A percentile compares a stretch with the other conserved stretches of the same genome.
phyloP scores from a whole-genome alignment of 345 rosid genomes.

The Clausena lansium region DNA sequence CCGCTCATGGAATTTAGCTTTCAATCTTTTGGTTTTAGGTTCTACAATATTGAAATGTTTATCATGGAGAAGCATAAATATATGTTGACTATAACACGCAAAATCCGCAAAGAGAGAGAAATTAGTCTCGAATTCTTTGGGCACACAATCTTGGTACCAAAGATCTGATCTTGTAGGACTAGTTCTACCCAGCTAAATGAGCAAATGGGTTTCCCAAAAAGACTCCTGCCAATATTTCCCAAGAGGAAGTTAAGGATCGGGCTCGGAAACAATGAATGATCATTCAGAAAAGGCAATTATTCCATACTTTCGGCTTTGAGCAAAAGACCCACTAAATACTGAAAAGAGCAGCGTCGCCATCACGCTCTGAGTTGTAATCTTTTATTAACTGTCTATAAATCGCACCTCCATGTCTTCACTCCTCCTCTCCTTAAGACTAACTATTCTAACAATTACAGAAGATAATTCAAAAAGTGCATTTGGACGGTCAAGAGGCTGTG shows the following conservation, averaged over 20 bases:
- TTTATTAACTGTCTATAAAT: neutral
- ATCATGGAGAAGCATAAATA: too few relatives aligned
- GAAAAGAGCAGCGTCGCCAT: neutral
- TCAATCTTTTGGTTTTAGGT: neutral
- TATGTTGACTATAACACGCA: too few relatives aligned
- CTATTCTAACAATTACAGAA: neutral
- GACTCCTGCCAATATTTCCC: neutral
- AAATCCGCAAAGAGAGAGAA: too few relatives aligned
- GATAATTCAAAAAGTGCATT: neutral
- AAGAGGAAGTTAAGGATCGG: neutral
- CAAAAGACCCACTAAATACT: constrained; percentile 1
- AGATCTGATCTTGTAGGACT: neutral
- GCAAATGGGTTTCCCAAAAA: neutral
- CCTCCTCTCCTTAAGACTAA: neutral
- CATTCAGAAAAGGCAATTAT: neutral
- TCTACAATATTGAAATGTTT: too few relatives aligned
- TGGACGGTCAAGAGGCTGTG: constrained; percentile 28
- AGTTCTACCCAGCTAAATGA: neutral
- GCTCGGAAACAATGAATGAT: neutral
- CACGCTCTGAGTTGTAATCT: neutral
- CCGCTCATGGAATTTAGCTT: neutral
- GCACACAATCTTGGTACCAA: neutral
- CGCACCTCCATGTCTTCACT: neutral
- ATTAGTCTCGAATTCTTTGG: too few relatives aligned
- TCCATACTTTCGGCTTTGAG: constrained; percentile 5